Conservation (phyloP, 192 early-diverging fungal genomes). For the Podila verticillata region DNA sequence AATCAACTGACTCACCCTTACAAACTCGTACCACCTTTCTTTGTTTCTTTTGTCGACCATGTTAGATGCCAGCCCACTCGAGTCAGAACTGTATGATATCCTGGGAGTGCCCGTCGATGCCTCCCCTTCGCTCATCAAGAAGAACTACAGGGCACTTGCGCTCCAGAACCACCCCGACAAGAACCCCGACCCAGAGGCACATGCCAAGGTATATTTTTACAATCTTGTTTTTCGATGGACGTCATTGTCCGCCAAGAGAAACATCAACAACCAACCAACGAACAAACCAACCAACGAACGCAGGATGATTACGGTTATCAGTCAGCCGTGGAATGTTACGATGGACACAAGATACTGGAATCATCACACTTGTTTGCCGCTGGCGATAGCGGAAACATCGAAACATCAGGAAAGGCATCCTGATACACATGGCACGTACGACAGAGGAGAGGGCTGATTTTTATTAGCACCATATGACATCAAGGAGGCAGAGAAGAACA, state of each 20-base stretch:
- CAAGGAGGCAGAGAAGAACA: too few species aligned
- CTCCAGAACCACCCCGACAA: slow-evolving; percentile 95
- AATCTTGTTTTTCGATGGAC: background rate
- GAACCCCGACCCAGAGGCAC: slow-evolving; percentile 71
- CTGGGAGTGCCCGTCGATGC: slow-evolving; percentile 81
- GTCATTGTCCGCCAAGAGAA: background rate
- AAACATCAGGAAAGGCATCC: too few species aligned
- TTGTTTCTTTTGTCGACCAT: background rate
- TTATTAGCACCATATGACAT: too few species aligned
- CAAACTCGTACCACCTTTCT: background rate
- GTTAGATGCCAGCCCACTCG: slow-evolving; percentile 76
- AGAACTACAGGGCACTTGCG: slow-evolving; percentile 88
- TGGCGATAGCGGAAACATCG: too few species aligned
- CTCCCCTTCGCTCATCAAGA: slow-evolving; percentile 88
- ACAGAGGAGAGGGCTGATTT: too few species aligned
- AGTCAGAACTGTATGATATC: slow-evolving; percentile 92
- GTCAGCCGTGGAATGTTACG: too few species aligned
- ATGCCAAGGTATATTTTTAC: slow-evolving; percentile 65
- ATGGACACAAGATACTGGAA: too few species aligned
- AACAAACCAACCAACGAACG: too few species aligned
- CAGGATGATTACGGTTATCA: too few species aligned
- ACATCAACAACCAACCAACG: background rate
- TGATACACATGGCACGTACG: too few species aligned
- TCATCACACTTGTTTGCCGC: too few species aligned
- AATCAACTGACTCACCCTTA: too few species aligned